Evolutionary conservation across 495 filamentous ascomycete species (phyloP).

Genomic region (Aspergillus cristatus): DNA sequence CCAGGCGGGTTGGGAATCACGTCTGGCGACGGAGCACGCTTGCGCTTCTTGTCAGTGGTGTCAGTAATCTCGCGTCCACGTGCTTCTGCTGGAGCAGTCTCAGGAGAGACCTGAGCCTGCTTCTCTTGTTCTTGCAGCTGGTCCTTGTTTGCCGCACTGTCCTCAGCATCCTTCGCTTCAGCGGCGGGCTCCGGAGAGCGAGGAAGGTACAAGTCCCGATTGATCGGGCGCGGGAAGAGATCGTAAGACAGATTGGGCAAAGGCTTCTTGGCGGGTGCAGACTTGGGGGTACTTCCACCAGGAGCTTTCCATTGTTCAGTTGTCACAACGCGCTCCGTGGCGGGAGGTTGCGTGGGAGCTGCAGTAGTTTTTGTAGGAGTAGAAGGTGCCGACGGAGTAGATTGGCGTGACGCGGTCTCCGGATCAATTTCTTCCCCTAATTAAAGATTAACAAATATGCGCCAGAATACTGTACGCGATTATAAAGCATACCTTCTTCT

Average conservation of each 20-base stretch:
- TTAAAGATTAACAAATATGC: constrained; percentile 4
- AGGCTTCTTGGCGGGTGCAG: background rate
- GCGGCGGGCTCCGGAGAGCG: background rate
- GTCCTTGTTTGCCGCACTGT: too few species aligned
- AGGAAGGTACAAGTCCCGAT: constrained; percentile 13
- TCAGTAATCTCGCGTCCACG: background rate
- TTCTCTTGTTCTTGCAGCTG: too few species aligned
- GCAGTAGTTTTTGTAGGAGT: background rate
- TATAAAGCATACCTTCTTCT: constrained; percentile 7
- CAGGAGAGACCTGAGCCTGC: too few species aligned
- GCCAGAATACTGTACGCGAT: too few species aligned
- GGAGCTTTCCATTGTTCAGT: background rate
- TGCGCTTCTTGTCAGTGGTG: constrained; percentile 27
- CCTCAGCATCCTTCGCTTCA: too few species aligned
- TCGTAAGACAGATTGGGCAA: constrained; percentile 13
- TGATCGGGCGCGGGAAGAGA: constrained; percentile 15
- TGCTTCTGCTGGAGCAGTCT: too few species aligned
- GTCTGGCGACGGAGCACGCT: constrained; percentile 32
- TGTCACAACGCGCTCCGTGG: constrained; percentile 3
- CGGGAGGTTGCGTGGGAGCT: constrained; percentile 1
- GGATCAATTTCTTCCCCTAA: background rate
- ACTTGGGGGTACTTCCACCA: background rate
- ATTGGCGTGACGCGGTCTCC: too few species aligned
- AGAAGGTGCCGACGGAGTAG: constrained; percentile 1
- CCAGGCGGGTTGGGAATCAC: constrained; percentile 36